Evolutionary conservation across 1,139 yeast species (phyloP).

Genomic region (Zygosaccharomyces pseudobailii): DNA sequence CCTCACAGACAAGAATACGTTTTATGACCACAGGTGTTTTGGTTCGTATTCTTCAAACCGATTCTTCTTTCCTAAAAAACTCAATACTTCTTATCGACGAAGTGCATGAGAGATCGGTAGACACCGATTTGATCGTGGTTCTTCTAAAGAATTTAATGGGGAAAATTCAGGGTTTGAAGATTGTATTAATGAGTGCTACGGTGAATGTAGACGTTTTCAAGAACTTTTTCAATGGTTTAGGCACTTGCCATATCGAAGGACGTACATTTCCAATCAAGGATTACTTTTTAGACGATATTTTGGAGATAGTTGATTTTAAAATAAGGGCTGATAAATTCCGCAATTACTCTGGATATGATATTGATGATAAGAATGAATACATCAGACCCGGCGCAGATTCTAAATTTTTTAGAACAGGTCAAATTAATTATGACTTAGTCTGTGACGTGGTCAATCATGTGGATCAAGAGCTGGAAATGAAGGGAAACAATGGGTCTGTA

Average conservation of each 20-base stretch:
- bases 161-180: constrained; percentile 47
- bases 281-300: constrained; percentile 60
- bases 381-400: constrained; percentile 60
- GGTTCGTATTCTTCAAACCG: constrained; percentile 71
- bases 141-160: constrained; percentile 58
- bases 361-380: constrained; percentile 21
- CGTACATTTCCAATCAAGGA: constrained; percentile 89
- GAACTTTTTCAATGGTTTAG: constrained; percentile 50
- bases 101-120: constrained; percentile 92
- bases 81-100: constrained; percentile 72
- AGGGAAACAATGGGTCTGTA: constrained; percentile 61
- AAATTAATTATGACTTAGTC: constrained; percentile 69
- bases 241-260: constrained; percentile 75
- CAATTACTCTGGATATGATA: constrained; percentile 17
- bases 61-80: constrained; percentile 43
- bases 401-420: constrained; percentile 56
- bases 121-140: constrained; percentile 79
- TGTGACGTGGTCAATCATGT: constrained; percentile 51
- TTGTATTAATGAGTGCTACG: constrained; percentile 92
- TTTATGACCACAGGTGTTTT: constrained; percentile 93
- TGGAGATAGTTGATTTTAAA: constrained; percentile 51
- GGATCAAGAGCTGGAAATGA: constrained; percentile 42
- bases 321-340: constrained; percentile 33
- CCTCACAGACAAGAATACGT: constrained; percentile 57
- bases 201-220: constrained; percentile 69